Percentiles rank a stretch among this genome's conserved stretches.
Evolutionary conservation across 2,329 filamentous ascomycete genomes (phyloP).

Genomic region (Colletotrichum sp.): DNA sequence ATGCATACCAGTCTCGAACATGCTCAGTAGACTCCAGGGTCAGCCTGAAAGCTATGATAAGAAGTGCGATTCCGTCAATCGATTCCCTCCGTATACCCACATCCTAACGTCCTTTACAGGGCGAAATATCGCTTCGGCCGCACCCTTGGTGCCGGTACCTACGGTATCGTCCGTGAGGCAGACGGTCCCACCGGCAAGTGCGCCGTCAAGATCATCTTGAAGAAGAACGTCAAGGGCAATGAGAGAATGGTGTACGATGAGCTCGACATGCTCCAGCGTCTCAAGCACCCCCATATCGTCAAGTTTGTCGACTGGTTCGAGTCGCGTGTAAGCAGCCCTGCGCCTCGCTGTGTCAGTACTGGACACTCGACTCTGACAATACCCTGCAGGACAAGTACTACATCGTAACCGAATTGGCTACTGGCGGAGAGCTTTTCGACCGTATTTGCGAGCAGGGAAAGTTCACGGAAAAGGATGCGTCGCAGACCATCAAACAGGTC

Average conservation of each 20-base stretch:
- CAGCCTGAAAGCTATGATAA: constrained; percentile 99
- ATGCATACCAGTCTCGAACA: constrained; percentile 71
- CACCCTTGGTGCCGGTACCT: constrained; percentile 94
- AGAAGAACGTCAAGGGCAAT: constrained; percentile 98
- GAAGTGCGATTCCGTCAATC: constrained; percentile 67
- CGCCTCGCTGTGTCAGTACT: neutral
- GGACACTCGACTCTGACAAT: neutral
- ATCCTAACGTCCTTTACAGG: constrained; percentile 48
- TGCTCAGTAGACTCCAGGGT: constrained; percentile 95
- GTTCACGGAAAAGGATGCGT: constrained; percentile 98
- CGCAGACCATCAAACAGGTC: constrained; percentile 93
- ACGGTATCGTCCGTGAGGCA: constrained; percentile 96
- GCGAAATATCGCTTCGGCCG: constrained; percentile 90
- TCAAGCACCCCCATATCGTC: constrained; percentile 95
- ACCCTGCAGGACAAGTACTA: constrained; percentile 91
- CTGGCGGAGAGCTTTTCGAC: constrained; percentile 95
- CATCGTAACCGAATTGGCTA: constrained; percentile 95
- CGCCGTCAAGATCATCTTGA: constrained; percentile 98
- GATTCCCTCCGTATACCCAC: constrained; percentile 10
- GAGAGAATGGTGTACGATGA: constrained; percentile 99
- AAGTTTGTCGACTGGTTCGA: constrained; percentile 99
- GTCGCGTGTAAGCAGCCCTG: constrained; percentile 73
- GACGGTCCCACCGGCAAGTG: constrained; percentile 85
- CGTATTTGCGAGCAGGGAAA: constrained; percentile 97
- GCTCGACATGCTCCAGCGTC: constrained; percentile 87